A percentile compares a stretch with the other conserved stretches of the same genome.
These are phyloP conservation scores for Pleomassaria siparia DNA, from an alignment of 2,329 filamentous ascomycete species.

Conservation along the genomic window DNA sequence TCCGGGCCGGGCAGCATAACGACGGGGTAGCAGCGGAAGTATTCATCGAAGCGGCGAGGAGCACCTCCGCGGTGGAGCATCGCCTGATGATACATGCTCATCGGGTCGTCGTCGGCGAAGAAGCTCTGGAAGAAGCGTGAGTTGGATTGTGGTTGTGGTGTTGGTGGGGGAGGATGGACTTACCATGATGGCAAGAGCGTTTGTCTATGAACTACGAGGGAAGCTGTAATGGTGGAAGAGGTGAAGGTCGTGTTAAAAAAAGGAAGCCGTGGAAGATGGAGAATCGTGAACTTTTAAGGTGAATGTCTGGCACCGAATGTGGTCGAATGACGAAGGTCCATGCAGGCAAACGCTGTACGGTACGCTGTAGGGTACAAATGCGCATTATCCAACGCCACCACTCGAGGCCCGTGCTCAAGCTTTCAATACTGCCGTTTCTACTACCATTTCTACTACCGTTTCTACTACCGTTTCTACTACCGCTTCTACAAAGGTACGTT, in stretches of 20 bases:
- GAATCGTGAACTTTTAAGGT: not conserved
- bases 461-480: no score
- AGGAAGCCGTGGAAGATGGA: not conserved
- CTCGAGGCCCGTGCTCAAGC: not conserved
- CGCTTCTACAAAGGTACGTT: no score
- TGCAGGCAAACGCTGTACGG: not conserved
- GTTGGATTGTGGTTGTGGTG: not conserved
- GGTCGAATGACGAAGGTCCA: not conserved
- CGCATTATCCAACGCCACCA: not conserved
- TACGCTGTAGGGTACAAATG: not conserved
- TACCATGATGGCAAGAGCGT: not conserved
- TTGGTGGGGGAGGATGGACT: not conserved
- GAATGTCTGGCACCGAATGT: not conserved
- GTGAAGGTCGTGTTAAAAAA: not conserved
- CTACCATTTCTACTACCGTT: not conserved
- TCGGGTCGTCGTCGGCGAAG: conserved; percentile 57
- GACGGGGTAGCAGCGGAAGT: conserved; percentile 95
- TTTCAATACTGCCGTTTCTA: no score
- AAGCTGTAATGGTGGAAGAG: not conserved
- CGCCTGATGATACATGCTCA: conserved; percentile 56
- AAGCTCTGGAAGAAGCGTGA: conserved; percentile 26
- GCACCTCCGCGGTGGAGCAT: conserved; percentile 54
- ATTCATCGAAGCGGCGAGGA: conserved; percentile 90
- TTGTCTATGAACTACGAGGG: not conserved
- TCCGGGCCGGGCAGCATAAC: conserved; percentile 92